Percentiles rank a stretch among this genome's conserved stretches.
Conservation (phyloP, 345 rosid species). For the Eutrema yunnanense region DNA sequence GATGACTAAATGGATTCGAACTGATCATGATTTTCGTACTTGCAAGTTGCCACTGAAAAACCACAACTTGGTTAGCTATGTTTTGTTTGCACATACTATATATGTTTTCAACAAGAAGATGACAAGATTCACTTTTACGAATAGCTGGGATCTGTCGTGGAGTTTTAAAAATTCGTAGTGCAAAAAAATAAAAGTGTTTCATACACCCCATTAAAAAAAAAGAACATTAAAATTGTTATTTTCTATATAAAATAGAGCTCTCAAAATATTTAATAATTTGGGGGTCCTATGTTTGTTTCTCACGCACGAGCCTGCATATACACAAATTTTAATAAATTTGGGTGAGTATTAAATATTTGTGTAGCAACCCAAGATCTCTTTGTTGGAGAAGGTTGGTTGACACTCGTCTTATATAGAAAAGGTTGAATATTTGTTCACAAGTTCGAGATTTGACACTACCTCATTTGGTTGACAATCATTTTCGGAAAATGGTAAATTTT, state of each 20-base stretch:
- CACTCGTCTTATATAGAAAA: conserved; percentile 22
- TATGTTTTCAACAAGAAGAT: not conserved
- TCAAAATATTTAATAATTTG: not conserved
- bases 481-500: not conserved
- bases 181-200: not conserved
- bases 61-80: not conserved
- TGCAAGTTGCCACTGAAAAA: too few species aligned
- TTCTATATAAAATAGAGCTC: not conserved
- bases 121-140: not conserved
- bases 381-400: conserved; percentile 26
- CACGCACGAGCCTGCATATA: conserved; percentile 9
- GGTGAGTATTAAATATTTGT: not conserved
- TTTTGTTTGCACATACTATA: not conserved
- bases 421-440: conserved; percentile 16
- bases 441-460: conserved; percentile 11
- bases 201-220: not conserved
- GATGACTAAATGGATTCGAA: too few species aligned
- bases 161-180: not conserved
- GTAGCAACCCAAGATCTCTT: conserved; percentile 16
- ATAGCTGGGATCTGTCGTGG: not conserved
- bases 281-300: conserved; percentile 15
- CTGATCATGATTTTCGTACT: too few species aligned
- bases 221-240: not conserved
- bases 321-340: not conserved
- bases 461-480: conserved; percentile 4